Evolutionary conservation across 257 asterid genomes (phyloP).

Genomic region (Gentiana straminea): DNA sequence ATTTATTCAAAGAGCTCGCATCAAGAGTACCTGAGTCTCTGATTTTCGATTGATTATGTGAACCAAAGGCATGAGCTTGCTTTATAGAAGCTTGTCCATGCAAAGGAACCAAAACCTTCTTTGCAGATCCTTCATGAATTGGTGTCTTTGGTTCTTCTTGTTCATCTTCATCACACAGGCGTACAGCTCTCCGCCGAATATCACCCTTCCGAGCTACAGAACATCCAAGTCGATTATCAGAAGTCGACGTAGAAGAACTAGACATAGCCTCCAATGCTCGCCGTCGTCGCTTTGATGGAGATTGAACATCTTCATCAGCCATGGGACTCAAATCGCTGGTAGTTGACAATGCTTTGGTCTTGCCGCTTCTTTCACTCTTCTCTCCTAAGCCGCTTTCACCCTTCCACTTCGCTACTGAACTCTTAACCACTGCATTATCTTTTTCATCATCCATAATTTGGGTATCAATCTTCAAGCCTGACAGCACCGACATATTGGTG

Average conservation of each 20-base stretch:
- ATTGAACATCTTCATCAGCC: slow-evolving; percentile 59
- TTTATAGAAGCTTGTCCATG: slow-evolving; percentile 28
- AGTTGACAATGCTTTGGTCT: slow-evolving; percentile 24
- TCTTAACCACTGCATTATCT: slow-evolving; percentile 22
- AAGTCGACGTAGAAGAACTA: slow-evolving; percentile 18
- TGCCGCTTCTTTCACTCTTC: background rate
- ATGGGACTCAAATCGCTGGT: slow-evolving; percentile 28
- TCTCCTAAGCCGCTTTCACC: slow-evolving; percentile 13
- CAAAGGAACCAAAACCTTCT: slow-evolving; percentile 32
- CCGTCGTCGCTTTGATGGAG: slow-evolving; percentile 60
- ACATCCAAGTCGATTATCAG: slow-evolving; percentile 29
- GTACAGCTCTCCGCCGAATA: slow-evolving; percentile 76
- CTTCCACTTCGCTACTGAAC: slow-evolving; percentile 23
- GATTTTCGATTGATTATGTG: slow-evolving; percentile 16
- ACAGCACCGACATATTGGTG: slow-evolving; percentile 15
- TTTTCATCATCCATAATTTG: slow-evolving; percentile 24
- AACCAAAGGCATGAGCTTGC: slow-evolving; percentile 18
- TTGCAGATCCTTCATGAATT: slow-evolving; percentile 62
- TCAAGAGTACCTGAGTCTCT: slow-evolving; percentile 29
- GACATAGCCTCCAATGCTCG: slow-evolving; percentile 33
- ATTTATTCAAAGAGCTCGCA: slow-evolving; percentile 33
- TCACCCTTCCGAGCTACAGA: slow-evolving; percentile 27
- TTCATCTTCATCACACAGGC: slow-evolving; percentile 54
- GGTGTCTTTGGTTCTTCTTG: slow-evolving; percentile 94
- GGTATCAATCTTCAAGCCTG: slow-evolving; percentile 23